Conservation (phyloP, 2,329 filamentous ascomycete genomes). For the Tympanopsis confertula region DNA sequence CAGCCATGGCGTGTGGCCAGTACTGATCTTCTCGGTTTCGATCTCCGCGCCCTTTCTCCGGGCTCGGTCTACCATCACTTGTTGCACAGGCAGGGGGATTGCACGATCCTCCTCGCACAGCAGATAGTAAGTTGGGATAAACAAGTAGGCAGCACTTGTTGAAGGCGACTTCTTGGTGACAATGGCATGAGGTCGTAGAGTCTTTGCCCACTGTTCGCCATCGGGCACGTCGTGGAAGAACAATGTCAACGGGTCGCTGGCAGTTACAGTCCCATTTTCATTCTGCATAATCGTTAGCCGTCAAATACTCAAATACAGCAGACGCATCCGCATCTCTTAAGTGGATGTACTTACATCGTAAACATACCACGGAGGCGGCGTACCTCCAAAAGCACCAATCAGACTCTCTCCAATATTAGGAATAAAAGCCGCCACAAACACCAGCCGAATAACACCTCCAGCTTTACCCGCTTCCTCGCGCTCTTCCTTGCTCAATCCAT, state of each 20-base stretch:
- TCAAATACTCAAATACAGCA: neutral
- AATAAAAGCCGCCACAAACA: constrained; percentile 19
- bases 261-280: constrained; percentile 10
- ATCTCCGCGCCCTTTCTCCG: constrained; percentile 12
- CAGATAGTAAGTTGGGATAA: constrained; percentile 13
- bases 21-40: constrained; percentile 14
- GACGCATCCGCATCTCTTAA: neutral
- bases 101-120: constrained; percentile 16
- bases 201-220: constrained; percentile 13
- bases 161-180: constrained; percentile 13
- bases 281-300: constrained; percentile 1
- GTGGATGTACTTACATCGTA: constrained; percentile 12
- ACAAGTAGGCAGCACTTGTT: constrained; percentile 12
- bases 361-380: constrained; percentile 14
- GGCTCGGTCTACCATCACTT: constrained; percentile 16
- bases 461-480: constrained; percentile 11
- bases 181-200: constrained; percentile 16
- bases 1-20: constrained; percentile 16
- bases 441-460: constrained; percentile 18
- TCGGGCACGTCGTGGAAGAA: constrained; percentile 18
- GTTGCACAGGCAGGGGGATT: constrained; percentile 15
- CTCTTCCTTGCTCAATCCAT: constrained; percentile 15
- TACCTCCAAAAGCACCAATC: constrained; percentile 15
- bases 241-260: constrained; percentile 11
- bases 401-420: constrained; percentile 12